Evolutionary conservation across 768 basidiomycete species (phyloP), one percentile per base, ranked within the genome.

Genomic region (Suillus paluster): DNA sequence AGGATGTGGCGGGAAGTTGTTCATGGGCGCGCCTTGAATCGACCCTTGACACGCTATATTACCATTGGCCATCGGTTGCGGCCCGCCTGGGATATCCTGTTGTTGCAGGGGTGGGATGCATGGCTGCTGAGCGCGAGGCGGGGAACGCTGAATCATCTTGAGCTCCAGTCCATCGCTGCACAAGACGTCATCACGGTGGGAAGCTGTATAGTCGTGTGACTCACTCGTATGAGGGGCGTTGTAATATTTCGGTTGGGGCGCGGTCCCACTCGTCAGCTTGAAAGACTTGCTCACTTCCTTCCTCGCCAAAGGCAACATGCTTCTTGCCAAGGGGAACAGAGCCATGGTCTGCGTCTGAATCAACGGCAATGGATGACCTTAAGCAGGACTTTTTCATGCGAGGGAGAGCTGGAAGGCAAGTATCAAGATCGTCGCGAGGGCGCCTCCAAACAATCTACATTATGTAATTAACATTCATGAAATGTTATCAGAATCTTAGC

Each of bases 221-320:
- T 82, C 70, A 91, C 89, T 86, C 81, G 69, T 90, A 92, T 3
- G 84, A 81, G 65, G 92, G 75, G 62, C 80, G 82, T 36, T 80
- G 80, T 7, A 87, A 82, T 27, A 88, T 85, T 44, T 89, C 86
- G 2, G 82, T 81, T 3, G 91, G 90, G 1, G 88, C 90, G 17
- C 91, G 81, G 71, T 92, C 91, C 91, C 91, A 92, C 60, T 90
- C 89, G 71, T 92, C 91, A 4, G 88, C 91, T 34, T 80, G 72
- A 69, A 83, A 82, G 11, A 92, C 78, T 70, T 90, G 81, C 62
- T 89, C 85, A 14, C 77, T 75, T 58, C 81, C 82, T 2, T 82
- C 77, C 4, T 77, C 77, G 49, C 84, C 82, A 65, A 91, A 92
- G 9, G 82, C 83, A 34, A 92, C 91, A 36, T 81, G 82, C 75